Evolutionary conservation across 805 yeast genomes (phyloP), one percentile per base, ranked within the genome.

Genomic region (Priceomyces medius): DNA sequence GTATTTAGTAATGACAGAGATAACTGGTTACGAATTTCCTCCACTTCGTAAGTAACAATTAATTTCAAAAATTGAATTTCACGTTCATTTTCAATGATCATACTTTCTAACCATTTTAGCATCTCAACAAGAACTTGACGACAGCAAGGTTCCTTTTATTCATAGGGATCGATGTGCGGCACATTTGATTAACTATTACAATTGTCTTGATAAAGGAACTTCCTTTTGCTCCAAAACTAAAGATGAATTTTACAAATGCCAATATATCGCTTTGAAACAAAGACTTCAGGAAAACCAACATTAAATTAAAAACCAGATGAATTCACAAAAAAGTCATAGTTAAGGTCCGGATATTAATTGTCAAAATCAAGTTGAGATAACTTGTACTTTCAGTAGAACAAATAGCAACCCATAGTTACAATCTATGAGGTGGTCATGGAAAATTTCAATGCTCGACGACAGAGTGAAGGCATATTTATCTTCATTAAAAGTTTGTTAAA

Each of bases 141-240:
- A 57, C 20, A 54, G 61, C 43, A 58, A 67, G 38, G 72, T 70
- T 21, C 74, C 75, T 7, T 69, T 68, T 51, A 49, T 66, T 44
- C 54, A 70, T 56, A 66, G 75, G 62, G 75, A 70, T 53, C 61
- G 59, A 38, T 70, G 75, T 56, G 74, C 75, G 24, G 62, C 69
- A 31, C 72, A 61, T 46, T 60, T 66, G 48, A 69, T 70, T 43
- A 54, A 60, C 40, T 69, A 70, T 56, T 69, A 64, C 53, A 61
- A 68, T 46, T 70, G 75, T 49, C 64, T 70, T 38, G 66, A 63
- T 48, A 70, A 69, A 53, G 75, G 75, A 2, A 64, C 67, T 12
- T 61, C 71, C 2, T 70, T 60, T 51, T 70, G 75, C 45, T 48
- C 53, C 31, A 53, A 53, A 27, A 56, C 73, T 36, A 70, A 70